These are phyloP conservation scores for Scedosporium aurantiacum DNA, from an alignment of 2,329 filamentous ascomycete genomes.

Conservation along the genomic window DNA sequence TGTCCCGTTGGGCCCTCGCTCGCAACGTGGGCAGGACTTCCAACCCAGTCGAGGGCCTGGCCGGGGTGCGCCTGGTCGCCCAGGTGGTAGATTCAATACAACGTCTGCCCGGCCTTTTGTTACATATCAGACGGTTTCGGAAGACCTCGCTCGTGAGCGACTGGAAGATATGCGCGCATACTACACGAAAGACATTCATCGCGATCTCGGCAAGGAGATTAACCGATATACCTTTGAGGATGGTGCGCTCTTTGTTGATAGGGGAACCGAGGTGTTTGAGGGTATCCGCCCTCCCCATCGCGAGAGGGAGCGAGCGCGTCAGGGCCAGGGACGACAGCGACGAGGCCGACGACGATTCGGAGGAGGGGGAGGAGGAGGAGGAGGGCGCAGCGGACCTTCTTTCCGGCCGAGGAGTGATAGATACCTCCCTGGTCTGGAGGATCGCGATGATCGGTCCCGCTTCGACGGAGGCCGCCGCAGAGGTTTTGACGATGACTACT, in stretches of 20 bases:
- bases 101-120: conserved; percentile 33
- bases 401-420: conserved; percentile 2
- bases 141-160: conserved; percentile 52
- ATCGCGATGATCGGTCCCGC: neutral
- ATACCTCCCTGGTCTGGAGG: neutral
- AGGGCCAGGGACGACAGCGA: conserved; percentile 18
- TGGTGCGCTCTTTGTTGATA: conserved; percentile 55
- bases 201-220: conserved; percentile 37
- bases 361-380: neutral
- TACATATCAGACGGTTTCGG: conserved; percentile 45
- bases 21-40: conserved; percentile 13
- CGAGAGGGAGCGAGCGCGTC: neutral
- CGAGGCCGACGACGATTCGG: conserved; percentile 17
- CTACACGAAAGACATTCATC: conserved; percentile 29
- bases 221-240: conserved; percentile 66
- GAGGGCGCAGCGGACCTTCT: neutral
- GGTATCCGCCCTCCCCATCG: conserved; percentile 45
- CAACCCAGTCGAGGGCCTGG: conserved; percentile 7
- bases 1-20: conserved; percentile 26
- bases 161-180: conserved; percentile 43
- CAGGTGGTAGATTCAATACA: conserved; percentile 5
- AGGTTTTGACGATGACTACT: neutral
- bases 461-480: conserved; percentile 4
- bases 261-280: conserved; percentile 58
- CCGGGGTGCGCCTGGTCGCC: neutral